Percentiles rank a stretch among this genome's conserved stretches.
Evolutionary conservation across 441 rosid genomes (phyloP).

Genomic region (Iberis amara): DNA sequence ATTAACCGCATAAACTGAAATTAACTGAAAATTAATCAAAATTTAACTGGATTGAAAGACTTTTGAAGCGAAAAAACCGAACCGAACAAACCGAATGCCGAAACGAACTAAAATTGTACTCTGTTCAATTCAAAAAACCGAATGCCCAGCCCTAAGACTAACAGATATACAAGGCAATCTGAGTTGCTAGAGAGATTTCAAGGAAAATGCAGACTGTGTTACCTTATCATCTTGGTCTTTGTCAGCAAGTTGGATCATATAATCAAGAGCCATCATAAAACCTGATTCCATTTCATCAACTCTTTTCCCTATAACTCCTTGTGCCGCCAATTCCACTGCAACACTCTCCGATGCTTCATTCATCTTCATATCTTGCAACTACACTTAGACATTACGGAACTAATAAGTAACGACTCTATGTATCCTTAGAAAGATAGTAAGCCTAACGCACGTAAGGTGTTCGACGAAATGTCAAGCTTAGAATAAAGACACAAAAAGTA

Average conservation of each 20-base stretch:
- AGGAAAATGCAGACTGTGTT: not conserved
- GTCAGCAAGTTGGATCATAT: constrained; percentile 81
- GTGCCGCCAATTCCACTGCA: constrained; percentile 87
- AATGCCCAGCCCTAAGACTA: too few relatives aligned
- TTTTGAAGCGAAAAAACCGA: too few relatives aligned
- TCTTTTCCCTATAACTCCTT: constrained; percentile 87
- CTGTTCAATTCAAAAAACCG: too few relatives aligned
- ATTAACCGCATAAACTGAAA: too few relatives aligned
- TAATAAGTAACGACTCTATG: not conserved
- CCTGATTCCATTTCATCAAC: constrained; percentile 93
- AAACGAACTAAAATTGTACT: too few relatives aligned
- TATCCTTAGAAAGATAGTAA: not conserved
- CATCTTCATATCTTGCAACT: constrained; percentile 86
- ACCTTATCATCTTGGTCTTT: constrained; percentile 84
- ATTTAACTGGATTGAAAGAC: too few relatives aligned
- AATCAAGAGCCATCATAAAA: constrained; percentile 93
- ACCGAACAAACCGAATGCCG: too few relatives aligned
- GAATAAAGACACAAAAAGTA: not conserved
- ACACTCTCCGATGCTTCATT: constrained; percentile 83
- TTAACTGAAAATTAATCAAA: too few relatives aligned
- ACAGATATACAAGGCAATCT: too few relatives aligned
- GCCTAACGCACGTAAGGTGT: constrained; percentile 22
- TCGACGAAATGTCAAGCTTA: constrained; percentile 29
- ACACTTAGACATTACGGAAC: constrained; percentile 14
- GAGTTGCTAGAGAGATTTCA: too few relatives aligned